These are phyloP conservation scores for Diaporthe nobilis DNA, from an alignment of 2,329 filamentous ascomycete species.

Conservation along the genomic window DNA sequence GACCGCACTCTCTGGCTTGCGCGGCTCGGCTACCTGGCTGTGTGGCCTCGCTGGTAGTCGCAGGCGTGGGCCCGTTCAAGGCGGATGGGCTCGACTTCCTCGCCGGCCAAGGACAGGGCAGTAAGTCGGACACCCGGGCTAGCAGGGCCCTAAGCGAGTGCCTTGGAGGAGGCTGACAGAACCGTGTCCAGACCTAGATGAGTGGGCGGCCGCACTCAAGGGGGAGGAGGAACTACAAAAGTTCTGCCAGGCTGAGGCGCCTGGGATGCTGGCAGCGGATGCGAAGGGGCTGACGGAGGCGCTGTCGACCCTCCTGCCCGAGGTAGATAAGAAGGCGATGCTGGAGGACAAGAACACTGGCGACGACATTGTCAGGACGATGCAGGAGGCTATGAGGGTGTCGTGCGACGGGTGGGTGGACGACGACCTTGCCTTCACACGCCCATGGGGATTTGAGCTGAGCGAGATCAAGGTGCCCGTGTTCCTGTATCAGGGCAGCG, in stretches of 20 bases:
- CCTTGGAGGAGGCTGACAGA: background rate
- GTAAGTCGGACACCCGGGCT: conserved; percentile 1
- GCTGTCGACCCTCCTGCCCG: conserved; percentile 33
- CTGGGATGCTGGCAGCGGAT: conserved; percentile 28
- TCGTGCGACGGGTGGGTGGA: conserved; percentile 47
- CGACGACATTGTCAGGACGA: conserved; percentile 17
- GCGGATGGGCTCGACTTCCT: conserved; percentile 37
- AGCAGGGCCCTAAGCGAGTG: background rate
- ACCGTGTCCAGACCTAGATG: conserved; percentile 18
- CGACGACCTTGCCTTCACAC: conserved; percentile 45
- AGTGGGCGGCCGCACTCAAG: conserved; percentile 27
- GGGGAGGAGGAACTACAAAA: conserved; percentile 30
- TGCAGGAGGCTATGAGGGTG: conserved; percentile 42
- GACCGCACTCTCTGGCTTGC: conserved; percentile 37
- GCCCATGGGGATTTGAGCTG: conserved; percentile 47
- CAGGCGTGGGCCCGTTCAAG: conserved; percentile 20
- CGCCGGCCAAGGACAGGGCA: conserved; percentile 31
- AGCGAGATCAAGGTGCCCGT: conserved; percentile 45
- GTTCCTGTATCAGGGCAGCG: conserved; percentile 45
- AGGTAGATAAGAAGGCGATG: conserved; percentile 34
- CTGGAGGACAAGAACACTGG: conserved; percentile 27
- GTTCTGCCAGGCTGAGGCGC: conserved; percentile 20
- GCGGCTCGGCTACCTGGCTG: conserved; percentile 38
- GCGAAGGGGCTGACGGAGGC: conserved; percentile 20
- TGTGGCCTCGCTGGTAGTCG: conserved; percentile 29